These are phyloP conservation scores for Zostera marina DNA, from an alignment of 116 monocot genomes.

Conservation along the genomic window DNA sequence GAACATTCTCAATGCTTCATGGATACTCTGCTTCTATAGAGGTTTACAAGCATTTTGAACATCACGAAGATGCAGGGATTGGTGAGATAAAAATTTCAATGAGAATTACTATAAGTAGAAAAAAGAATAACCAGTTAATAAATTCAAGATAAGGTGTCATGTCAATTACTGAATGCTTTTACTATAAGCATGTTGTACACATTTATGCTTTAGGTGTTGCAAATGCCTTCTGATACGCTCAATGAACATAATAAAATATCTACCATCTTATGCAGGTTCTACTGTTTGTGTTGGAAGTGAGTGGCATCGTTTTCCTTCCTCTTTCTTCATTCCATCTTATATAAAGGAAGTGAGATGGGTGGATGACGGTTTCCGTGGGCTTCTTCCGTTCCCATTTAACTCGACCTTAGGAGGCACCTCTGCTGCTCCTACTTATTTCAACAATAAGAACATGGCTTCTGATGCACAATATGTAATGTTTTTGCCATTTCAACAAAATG, in stretches of 20 bases:
- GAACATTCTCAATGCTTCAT: conserved; percentile 89
- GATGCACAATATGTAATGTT: conserved; percentile 66
- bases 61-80: conserved; percentile 62
- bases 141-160: background rate
- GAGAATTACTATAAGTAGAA: background rate
- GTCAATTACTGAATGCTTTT: no score
- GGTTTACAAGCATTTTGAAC: conserved; percentile 72
- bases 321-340: conserved; percentile 78
- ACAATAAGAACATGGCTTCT: conserved; percentile 84
- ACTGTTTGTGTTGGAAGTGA: conserved; percentile 92
- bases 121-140: background rate
- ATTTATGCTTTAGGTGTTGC: no score
- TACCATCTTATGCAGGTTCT: conserved; percentile 30
- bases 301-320: conserved; percentile 95
- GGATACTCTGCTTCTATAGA: conserved; percentile 87
- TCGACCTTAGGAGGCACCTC: conserved; percentile 77
- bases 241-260: background rate
- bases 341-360: conserved; percentile 77
- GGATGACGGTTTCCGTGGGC: conserved; percentile 86
- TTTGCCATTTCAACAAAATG: background rate
- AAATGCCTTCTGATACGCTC: no score
- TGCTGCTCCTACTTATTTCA: conserved; percentile 85
- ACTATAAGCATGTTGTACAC: no score
- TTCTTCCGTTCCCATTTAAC: conserved; percentile 95
- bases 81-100: conserved; percentile 18